Conservation (phyloP, 148 eudicot genomes). For the Tetragonia tetragonoides region DNA sequence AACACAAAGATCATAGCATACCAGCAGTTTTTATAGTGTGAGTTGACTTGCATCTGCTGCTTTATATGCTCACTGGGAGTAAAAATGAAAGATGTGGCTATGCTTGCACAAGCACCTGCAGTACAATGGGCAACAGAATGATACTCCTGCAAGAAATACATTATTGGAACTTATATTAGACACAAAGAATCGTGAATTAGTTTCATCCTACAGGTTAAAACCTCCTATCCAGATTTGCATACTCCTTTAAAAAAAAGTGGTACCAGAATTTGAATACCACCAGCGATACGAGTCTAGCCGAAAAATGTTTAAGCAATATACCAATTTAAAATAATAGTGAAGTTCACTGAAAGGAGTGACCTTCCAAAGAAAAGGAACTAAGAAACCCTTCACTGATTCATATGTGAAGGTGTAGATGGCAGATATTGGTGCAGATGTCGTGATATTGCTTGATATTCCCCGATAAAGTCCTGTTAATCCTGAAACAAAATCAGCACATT, state of each 20-base stretch:
- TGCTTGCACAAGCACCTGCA: slow-evolving; percentile 95
- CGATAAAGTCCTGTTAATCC: slow-evolving; percentile 88
- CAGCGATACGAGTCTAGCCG: background rate
- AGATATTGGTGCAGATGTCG: slow-evolving; percentile 93
- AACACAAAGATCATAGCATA: slow-evolving; percentile 30
- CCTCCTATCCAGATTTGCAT: background rate
- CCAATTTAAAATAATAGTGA: background rate
- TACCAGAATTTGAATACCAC: background rate
- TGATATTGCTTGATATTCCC: slow-evolving; percentile 86
- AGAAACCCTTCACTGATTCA: slow-evolving; percentile 74
- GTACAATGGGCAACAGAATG: slow-evolving; percentile 87
- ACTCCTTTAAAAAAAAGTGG: background rate
- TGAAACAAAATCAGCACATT: slow-evolving; percentile 23
- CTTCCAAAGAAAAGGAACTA: slow-evolving; percentile 81
- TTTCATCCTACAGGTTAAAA: background rate
- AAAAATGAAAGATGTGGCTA: slow-evolving; percentile 90
- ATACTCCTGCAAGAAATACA: slow-evolving; percentile 56
- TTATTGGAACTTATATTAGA: slow-evolving; percentile 2
- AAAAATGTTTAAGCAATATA: background rate
- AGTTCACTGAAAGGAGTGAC: slow-evolving; percentile 30
- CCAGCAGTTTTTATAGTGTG: slow-evolving; percentile 89
- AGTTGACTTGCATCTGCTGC: slow-evolving; percentile 98
- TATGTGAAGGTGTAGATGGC: slow-evolving; percentile 90
- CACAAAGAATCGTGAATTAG: slow-evolving; percentile 8
- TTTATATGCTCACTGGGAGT: slow-evolving; percentile 96